Conservation (phyloP, 108 stramenopile genomes). For the Cylindrotheca closterium region DNA sequence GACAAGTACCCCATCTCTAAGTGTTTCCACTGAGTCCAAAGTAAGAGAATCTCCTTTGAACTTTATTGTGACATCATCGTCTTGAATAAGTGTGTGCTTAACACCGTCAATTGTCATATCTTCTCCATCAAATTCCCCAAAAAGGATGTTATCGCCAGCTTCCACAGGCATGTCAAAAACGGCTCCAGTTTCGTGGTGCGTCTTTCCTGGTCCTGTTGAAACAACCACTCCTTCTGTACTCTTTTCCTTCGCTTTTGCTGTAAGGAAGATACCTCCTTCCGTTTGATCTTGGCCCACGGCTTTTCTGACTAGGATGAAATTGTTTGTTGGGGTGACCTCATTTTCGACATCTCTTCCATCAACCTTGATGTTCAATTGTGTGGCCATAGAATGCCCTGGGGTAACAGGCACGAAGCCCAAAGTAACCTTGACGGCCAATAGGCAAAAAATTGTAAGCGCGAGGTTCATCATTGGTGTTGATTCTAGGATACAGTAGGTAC, state of each 20-base stretch:
- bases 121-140: conserved; percentile 89
- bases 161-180: conserved; percentile 73
- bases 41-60: conserved; percentile 66
- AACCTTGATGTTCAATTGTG: conserved; percentile 9
- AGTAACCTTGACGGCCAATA: neutral
- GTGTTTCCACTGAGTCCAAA: conserved; percentile 61
- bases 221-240: conserved; percentile 82
- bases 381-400: neutral
- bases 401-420: neutral
- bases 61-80: conserved; percentile 83
- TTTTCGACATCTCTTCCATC: conserved; percentile 24
- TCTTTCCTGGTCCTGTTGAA: conserved; percentile 72
- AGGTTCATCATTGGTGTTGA: neutral
- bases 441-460: neutral
- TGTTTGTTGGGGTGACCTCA: conserved; percentile 67
- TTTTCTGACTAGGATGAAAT: conserved; percentile 78
- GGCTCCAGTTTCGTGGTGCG: conserved; percentile 76
- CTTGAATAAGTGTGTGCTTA: conserved; percentile 82
- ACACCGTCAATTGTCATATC: conserved; percentile 78
- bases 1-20: conserved; percentile 80
- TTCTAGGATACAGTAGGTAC: neutral
- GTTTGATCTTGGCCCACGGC: conserved; percentile 61
- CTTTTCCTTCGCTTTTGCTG: conserved; percentile 75
- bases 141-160: conserved; percentile 77
- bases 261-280: conserved; percentile 78